phyloP scores from a whole-genome alignment of 306 rosid species.

The Delonix regia region DNA sequence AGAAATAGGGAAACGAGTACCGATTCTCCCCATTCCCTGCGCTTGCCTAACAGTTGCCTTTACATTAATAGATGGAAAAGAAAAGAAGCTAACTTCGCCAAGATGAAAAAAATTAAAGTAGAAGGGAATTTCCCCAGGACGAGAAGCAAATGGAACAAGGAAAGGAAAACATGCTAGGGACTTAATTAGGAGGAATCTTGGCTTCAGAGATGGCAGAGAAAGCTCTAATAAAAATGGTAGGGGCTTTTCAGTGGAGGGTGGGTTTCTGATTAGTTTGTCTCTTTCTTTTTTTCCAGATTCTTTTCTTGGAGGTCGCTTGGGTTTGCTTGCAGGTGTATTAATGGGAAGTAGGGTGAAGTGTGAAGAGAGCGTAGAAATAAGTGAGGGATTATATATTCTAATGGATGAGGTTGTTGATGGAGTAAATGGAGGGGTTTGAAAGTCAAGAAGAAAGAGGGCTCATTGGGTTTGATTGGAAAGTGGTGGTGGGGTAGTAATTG shows the following conservation, averaged over 20 bases:
- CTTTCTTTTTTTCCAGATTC: conserved; percentile 38
- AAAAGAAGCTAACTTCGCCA: conserved; percentile 5
- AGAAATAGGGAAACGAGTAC: conserved; percentile 30
- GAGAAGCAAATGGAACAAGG: conserved; percentile 76
- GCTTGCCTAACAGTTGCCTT: conserved; percentile 39
- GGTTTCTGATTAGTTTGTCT: conserved; percentile 57
- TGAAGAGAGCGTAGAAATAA: conserved; percentile 41
- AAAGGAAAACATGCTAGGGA: conserved; percentile 71
- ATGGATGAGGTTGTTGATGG: conserved; percentile 83
- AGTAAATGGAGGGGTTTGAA: conserved; percentile 76
- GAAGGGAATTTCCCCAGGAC: conserved; percentile 58
- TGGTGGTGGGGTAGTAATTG: conserved; percentile 81
- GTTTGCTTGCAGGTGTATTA: conserved; percentile 44
- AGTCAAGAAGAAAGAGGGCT: conserved; percentile 55
- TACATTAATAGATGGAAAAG: conserved; percentile 46
- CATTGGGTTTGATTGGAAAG: conserved; percentile 68
- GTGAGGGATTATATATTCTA: conserved; percentile 76
- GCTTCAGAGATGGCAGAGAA: conserved; percentile 60
- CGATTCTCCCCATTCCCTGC: conserved; percentile 59
- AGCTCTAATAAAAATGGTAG: conserved; percentile 49
- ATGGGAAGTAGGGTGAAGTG: conserved; percentile 35
- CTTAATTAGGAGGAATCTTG: conserved; percentile 79
- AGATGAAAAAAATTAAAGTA: conserved; percentile 40
- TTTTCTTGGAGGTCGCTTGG: conserved; percentile 25
- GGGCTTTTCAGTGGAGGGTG: conserved; percentile 41